Percentiles rank a stretch among this genome's conserved stretches.
Conservation (phyloP, 106 monocot species). For the Allium sativum region DNA sequence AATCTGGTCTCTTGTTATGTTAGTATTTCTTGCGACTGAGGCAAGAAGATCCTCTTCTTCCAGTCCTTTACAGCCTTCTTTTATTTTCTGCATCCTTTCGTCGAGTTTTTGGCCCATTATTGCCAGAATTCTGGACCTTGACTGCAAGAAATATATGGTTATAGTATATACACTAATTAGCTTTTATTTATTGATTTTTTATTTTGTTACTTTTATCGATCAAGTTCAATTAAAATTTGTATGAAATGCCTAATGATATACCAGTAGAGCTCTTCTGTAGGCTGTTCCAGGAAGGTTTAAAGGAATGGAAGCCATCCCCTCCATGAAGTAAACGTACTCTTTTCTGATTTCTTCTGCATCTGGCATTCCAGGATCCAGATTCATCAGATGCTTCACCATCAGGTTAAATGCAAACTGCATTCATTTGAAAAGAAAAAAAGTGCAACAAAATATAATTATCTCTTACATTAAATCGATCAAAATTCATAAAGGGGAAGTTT, state of each 20-base stretch:
- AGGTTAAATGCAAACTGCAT: constrained; percentile 41
- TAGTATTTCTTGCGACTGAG: constrained; percentile 19
- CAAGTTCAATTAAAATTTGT: no score
- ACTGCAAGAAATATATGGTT: constrained; percentile 19
- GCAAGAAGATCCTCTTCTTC: constrained; percentile 37
- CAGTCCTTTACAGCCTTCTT: neutral
- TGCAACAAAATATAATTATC: no score
- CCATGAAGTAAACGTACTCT: constrained; percentile 40
- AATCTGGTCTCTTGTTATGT: constrained; percentile 36
- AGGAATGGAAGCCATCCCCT: constrained; percentile 43
- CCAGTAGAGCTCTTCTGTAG: constrained; percentile 38
- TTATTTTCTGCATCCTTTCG: constrained; percentile 18
- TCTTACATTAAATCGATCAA: no score
- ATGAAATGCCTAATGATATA: constrained; percentile 2
- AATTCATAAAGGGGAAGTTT: neutral
- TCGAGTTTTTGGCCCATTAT: constrained; percentile 26
- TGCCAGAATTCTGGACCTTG: constrained; percentile 25
- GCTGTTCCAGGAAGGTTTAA: constrained; percentile 32
- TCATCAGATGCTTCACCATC: constrained; percentile 45
- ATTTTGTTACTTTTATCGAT: no score
- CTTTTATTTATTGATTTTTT: no score
- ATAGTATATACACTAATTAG: no score
- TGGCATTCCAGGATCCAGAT: constrained; percentile 19
- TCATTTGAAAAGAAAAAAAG: no score
- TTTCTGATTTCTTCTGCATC: constrained; percentile 23